Percentiles rank a stretch among this genome's conserved stretches.
phyloP scores from a whole-genome alignment of 2,329 filamentous ascomycete species.

The Aspergillus glaucus region DNA sequence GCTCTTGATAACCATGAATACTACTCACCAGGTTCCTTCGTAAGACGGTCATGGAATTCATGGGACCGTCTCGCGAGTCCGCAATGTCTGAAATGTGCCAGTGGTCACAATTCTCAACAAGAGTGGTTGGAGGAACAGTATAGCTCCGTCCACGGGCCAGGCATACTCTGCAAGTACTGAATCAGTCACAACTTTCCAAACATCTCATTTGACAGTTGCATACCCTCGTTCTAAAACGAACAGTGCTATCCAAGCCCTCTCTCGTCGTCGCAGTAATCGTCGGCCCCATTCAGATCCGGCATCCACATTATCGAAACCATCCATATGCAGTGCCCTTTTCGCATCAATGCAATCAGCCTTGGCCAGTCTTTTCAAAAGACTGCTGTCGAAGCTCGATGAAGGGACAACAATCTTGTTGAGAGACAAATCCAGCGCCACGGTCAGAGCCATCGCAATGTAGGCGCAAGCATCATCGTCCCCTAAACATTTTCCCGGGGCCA shows the following conservation, averaged over 20 bases:
- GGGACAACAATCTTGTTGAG: constrained; percentile 64
- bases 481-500: constrained; percentile 44
- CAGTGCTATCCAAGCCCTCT: constrained; percentile 64
- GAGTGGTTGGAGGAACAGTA: constrained; percentile 59
- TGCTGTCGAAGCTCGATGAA: constrained; percentile 42
- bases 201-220: no score
- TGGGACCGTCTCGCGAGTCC: constrained; percentile 62
- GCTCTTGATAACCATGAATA: no score
- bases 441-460: constrained; percentile 64
- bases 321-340: constrained; percentile 58
- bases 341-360: constrained; percentile 64
- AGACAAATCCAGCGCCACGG: constrained; percentile 62
- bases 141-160: constrained; percentile 64
- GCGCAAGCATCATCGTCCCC: constrained; percentile 65
- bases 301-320: constrained; percentile 61
- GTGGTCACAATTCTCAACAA: constrained; percentile 61
- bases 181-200: background rate
- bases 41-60: constrained; percentile 65
- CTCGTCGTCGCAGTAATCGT: constrained; percentile 57
- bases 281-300: constrained; percentile 55
- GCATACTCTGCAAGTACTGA: constrained; percentile 47
- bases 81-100: constrained; percentile 62
- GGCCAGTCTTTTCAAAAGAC: constrained; percentile 47
- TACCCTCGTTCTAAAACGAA: constrained; percentile 67
- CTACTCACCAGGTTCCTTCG: constrained; percentile 56